A percentile compares a stretch with the other conserved stretches of the same genome.
Evolutionary conservation across 1,284 basidiomycete species (phyloP).

Genomic region (Schizophyllum commune): DNA sequence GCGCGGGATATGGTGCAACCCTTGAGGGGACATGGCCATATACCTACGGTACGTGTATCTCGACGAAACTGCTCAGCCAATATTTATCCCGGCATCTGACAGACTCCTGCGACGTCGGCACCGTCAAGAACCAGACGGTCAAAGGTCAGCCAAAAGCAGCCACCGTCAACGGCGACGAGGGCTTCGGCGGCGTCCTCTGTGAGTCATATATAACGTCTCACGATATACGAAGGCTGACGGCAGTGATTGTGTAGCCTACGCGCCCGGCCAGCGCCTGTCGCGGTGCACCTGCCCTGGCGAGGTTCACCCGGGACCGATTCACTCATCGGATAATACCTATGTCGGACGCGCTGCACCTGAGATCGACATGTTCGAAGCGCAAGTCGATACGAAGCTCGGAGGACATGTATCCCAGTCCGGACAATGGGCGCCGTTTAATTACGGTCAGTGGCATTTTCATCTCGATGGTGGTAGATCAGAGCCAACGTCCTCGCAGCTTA

Average conservation of each 20-base stretch:
- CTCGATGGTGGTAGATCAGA: slow-evolving; percentile 14
- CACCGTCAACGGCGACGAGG: slow-evolving; percentile 37
- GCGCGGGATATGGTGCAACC: slow-evolving; percentile 43
- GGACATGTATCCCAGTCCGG: slow-evolving; percentile 57
- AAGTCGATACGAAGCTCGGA: slow-evolving; percentile 20
- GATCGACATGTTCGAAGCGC: slow-evolving; percentile 75
- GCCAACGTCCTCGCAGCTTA: slow-evolving; percentile 34
- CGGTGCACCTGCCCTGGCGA: slow-evolving; percentile 72
- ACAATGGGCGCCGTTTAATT: slow-evolving; percentile 41
- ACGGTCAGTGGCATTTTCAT: not conserved
- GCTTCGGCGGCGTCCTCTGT: slow-evolving; percentile 27
- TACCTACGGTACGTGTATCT: slow-evolving; percentile 37
- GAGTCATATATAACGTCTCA: too few relatives aligned
- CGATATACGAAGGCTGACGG: too few relatives aligned
- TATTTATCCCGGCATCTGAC: not conserved
- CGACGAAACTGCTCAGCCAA: not conserved
- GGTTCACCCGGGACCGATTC: slow-evolving; percentile 68
- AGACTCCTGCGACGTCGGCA: slow-evolving; percentile 39
- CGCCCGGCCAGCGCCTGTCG: slow-evolving; percentile 74
- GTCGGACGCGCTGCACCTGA: slow-evolving; percentile 73
- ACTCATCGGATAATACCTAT: slow-evolving; percentile 45
- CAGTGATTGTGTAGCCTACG: slow-evolving; percentile 29
- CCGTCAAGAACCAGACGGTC: slow-evolving; percentile 4
- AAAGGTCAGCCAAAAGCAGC: slow-evolving; percentile 30
- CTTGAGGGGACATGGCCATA: slow-evolving; percentile 52